These are phyloP conservation scores for Orobanche coerulescens DNA, from an alignment of 257 asterid species.

Conservation along the genomic window DNA sequence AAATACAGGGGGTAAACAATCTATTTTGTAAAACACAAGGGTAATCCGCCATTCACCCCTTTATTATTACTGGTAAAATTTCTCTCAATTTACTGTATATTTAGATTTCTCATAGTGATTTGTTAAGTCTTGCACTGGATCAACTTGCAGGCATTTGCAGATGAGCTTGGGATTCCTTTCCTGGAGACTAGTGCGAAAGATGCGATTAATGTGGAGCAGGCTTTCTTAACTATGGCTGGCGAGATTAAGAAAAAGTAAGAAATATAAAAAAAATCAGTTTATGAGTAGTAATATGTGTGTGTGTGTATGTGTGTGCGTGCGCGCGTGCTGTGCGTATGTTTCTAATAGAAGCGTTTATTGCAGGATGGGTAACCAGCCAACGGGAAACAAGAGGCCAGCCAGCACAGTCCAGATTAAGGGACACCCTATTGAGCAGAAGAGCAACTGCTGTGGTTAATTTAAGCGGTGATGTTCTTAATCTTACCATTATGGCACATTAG, in stretches of 20 bases:
- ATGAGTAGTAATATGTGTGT: no score
- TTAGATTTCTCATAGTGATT: background rate
- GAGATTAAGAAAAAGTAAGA: slow-evolving; percentile 91
- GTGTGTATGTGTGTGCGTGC: background rate
- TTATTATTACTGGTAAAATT: background rate
- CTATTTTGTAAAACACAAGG: no score
- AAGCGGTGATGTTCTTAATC: slow-evolving; percentile 5
- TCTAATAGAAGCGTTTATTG: slow-evolving; percentile 18
- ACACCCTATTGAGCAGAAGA: slow-evolving; percentile 88
- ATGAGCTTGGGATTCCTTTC: slow-evolving; percentile 93
- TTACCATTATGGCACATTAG: background rate
- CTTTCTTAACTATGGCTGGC: slow-evolving; percentile 94
- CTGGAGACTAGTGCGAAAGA: slow-evolving; percentile 99
- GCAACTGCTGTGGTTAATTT: slow-evolving; percentile 73
- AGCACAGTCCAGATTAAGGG: slow-evolving; percentile 81
- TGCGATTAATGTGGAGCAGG: slow-evolving; percentile 89
- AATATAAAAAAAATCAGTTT: background rate
- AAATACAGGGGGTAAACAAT: no score
- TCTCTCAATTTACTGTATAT: background rate
- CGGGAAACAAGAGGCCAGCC: slow-evolving; percentile 42
- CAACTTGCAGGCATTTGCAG: slow-evolving; percentile 72
- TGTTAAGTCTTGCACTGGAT: slow-evolving; percentile 2
- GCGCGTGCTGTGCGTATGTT: background rate
- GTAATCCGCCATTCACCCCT: no score
- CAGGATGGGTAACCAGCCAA: slow-evolving; percentile 86